phyloP scores from a whole-genome alignment of 2,329 filamentous ascomycete species.

The Fusarium mangiferae region DNA sequence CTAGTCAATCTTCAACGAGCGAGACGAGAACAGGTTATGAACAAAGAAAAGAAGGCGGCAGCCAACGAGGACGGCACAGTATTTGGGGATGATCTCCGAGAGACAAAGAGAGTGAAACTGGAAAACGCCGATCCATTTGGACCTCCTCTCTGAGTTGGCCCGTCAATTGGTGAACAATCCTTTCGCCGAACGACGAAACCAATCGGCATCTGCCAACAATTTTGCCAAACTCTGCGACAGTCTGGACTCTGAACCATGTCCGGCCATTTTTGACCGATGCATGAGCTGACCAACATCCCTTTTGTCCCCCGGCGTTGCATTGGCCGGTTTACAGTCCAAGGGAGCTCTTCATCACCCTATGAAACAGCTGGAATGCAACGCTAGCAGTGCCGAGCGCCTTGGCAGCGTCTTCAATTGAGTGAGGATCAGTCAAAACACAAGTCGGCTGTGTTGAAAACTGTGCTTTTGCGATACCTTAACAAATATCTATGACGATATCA shows the following conservation, averaged over 20 bases:
- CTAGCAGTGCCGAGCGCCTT: slow-evolving; percentile 27
- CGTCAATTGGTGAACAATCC: slow-evolving; percentile 6
- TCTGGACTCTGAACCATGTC: slow-evolving; percentile 6
- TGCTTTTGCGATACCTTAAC: slow-evolving; percentile 13
- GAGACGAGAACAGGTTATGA: slow-evolving; percentile 64
- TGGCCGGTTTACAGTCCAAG: slow-evolving; percentile 5
- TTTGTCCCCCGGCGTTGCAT: slow-evolving; percentile 12
- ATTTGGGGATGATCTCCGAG: slow-evolving; percentile 56
- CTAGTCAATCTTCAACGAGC: slow-evolving; percentile 75
- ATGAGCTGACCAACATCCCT: slow-evolving; percentile 20
- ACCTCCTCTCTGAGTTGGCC: slow-evolving; percentile 50
- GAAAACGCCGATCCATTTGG: slow-evolving; percentile 61
- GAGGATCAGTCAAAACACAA: not conserved
- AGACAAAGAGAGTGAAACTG: slow-evolving; percentile 60
- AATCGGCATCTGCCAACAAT: slow-evolving; percentile 24
- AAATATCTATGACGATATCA: slow-evolving; percentile 37
- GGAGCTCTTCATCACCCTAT: slow-evolving; percentile 9
- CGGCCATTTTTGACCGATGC: slow-evolving; percentile 25
- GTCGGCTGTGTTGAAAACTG: slow-evolving; percentile 13
- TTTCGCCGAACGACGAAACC: not conserved
- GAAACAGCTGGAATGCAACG: slow-evolving; percentile 23
- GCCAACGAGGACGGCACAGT: slow-evolving; percentile 55
- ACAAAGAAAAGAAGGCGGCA: slow-evolving; percentile 57
- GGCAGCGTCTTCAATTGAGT: slow-evolving; percentile 26
- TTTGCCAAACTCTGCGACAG: not conserved